phyloP scores from a whole-genome alignment of 371 early-diverging fungal genomes.

The Parasitella parasitica region DNA sequence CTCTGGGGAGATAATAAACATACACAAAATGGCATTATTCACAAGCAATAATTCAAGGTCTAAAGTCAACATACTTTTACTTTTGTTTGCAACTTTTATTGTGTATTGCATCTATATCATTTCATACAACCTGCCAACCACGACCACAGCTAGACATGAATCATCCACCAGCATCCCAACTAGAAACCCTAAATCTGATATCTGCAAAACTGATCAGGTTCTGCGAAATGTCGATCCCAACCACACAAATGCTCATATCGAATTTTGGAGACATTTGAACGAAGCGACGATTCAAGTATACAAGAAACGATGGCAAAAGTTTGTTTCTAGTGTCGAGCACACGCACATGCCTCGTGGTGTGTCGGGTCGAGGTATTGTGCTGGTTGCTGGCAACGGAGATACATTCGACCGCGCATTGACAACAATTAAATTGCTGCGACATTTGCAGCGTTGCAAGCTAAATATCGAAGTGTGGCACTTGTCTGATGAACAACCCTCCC shows the following conservation, averaged over 20 bases:
- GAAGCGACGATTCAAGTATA: constrained; percentile 16
- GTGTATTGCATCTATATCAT: constrained; percentile 8
- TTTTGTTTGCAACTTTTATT: neutral
- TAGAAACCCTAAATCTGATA: neutral
- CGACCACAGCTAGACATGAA: neutral
- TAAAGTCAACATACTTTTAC: neutral
- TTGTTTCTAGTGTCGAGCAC: constrained; percentile 16
- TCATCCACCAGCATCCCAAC: neutral
- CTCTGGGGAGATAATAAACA: neutral
- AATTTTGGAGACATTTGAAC: constrained; percentile 29
- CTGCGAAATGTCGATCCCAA: constrained; percentile 39
- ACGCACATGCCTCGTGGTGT: constrained; percentile 1
- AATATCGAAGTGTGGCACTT: constrained; percentile 47
- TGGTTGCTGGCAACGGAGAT: constrained; percentile 47
- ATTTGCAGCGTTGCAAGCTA: constrained; percentile 21
- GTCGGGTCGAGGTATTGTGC: constrained; percentile 34
- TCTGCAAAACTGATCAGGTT: constrained; percentile 23
- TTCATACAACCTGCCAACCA: neutral
- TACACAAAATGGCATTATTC: neutral
- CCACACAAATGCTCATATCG: constrained; percentile 37
- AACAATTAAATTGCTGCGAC: constrained; percentile 27
- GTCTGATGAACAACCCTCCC: constrained; percentile 33
- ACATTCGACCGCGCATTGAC: constrained; percentile 38
- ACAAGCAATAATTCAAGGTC: neutral
- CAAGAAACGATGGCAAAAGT: constrained; percentile 31